phyloP scores from a whole-genome alignment of 164 flowering plant genomes.

The Nymphaea thermarum region DNA sequence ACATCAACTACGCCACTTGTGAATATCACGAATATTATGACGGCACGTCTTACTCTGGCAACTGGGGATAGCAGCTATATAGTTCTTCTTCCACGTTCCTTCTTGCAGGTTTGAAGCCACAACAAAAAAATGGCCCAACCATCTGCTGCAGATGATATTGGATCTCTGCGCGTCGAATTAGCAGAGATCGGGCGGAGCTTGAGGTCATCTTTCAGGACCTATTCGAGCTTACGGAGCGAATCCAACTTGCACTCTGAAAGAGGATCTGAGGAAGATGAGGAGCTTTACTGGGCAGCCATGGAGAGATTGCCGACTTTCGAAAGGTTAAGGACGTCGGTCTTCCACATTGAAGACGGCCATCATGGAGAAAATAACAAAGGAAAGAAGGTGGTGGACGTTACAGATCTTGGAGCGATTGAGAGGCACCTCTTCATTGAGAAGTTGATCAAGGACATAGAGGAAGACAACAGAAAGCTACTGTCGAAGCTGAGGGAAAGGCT shows the following conservation, averaged over 20 bases:
- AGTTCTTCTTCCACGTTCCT: no score
- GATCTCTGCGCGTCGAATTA: no score
- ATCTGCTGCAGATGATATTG: no score
- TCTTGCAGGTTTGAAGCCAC: no score
- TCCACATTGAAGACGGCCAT: not conserved
- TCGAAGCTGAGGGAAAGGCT: constrained; percentile 32
- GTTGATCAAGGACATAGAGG: constrained; percentile 46
- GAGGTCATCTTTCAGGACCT: no score
- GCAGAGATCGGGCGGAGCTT: no score
- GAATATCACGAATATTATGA: no score
- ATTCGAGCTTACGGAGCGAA: not conserved
- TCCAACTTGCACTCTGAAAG: constrained; percentile 1
- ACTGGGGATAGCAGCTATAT: no score
- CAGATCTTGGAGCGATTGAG: constrained; percentile 19
- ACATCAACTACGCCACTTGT: no score
- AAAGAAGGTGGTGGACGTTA: constrained; percentile 1
- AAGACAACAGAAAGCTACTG: constrained; percentile 26
- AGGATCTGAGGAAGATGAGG: constrained; percentile 18
- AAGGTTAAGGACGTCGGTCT: not conserved
- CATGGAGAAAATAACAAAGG: not conserved
- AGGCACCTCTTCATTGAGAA: constrained; percentile 37
- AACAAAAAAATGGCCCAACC: no score
- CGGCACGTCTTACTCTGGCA: no score
- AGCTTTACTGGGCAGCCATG: constrained; percentile 49
- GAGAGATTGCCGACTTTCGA: constrained; percentile 50